Base-by-base conservation (phyloP, 164 flowering plant genomes). In the Stephania cephalantha region DNA sequence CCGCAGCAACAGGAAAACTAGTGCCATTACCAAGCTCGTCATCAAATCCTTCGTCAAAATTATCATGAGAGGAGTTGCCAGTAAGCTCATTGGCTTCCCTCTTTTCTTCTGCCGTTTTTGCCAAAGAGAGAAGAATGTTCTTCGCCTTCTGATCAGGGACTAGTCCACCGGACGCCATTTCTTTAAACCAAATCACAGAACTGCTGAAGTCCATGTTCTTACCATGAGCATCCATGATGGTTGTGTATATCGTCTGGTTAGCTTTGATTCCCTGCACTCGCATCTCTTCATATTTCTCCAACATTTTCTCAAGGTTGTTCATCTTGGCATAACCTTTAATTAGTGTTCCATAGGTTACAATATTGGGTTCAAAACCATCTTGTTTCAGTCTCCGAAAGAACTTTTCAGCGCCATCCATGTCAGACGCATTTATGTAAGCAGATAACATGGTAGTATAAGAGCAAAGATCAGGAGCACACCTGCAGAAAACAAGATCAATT, bases 381-480 rank as follows among this genome's bases (percentile, higher is more conserved):
- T 82, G 87, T 74, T 83, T 87, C 46, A 95, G 31, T 77, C 92
- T 82, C 73, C 44, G 80, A 82, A 91, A 92, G 82, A 95, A 92
- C 71, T 85, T 89, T 81, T 94, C 97, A 12, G 98, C 99, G 70
- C 99, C 97, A 12, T 91, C 98, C 97, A 92, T 91, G 81, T 95
- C 97, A 20, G 95, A 81, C 48, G 97, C 95, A 85, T 95, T 95
- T 22, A 95, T 90, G 79, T 90, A 92, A 53, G 98, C 91, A 44
- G 91, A 90, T 78, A 95, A 72, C 99, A 96, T 90, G 22, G 94
- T 96, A 42, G 98, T 89, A 69, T 96, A 94, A 15, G 98, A 92
- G 83, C 84, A 91, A 46, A 96, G 81, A 80, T 96, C 97, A 15
- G 95, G 99, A n/a, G 82, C 75, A 71, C 78, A 91, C 80, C 99